Evolutionary conservation across 768 basidiomycete genomes (phyloP).

Genomic region (Rhizopogon vesiculosus): DNA sequence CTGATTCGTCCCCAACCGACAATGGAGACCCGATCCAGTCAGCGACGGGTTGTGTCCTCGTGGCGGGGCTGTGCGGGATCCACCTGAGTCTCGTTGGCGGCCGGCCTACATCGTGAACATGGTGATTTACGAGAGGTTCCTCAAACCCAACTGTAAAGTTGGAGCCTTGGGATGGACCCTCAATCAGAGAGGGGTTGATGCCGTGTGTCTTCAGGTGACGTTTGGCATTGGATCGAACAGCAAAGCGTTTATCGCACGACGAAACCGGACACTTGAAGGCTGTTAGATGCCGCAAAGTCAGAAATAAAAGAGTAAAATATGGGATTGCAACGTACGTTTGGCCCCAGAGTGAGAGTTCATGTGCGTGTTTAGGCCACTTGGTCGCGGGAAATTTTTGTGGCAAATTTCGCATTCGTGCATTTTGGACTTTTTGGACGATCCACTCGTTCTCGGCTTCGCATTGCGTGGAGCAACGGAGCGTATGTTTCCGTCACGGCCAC

Average conservation of each 20-base stretch:
- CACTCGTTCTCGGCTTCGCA: neutral
- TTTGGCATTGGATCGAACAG: conserved; percentile 78
- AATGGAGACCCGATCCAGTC: conserved; percentile 20
- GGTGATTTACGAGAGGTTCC: conserved; percentile 38
- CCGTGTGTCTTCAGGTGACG: conserved; percentile 77
- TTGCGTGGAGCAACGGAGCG: neutral
- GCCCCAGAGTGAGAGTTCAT: conserved; percentile 51
- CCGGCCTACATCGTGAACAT: conserved; percentile 32
- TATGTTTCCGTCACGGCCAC: conserved; percentile 1
- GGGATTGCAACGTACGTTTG: conserved; percentile 33
- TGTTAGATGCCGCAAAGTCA: conserved; percentile 6
- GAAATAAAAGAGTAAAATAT: neutral
- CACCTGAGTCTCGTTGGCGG: conserved; percentile 34
- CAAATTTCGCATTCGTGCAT: conserved; percentile 46
- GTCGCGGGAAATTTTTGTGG: conserved; percentile 42
- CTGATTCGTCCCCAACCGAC: conserved; percentile 6
- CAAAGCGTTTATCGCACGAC: conserved; percentile 62
- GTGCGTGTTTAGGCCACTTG: conserved; percentile 47
- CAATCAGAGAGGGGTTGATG: conserved; percentile 28
- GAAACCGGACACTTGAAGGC: conserved; percentile 47
- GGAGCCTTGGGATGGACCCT: conserved; percentile 13
- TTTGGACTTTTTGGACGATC: conserved; percentile 35
- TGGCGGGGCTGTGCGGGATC: conserved; percentile 35
- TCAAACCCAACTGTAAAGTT: conserved; percentile 39
- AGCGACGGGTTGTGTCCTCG: conserved; percentile 20